Base-by-base conservation (phyloP, 2,329 filamentous ascomycete genomes). In the Aspergillus quadricinctus region DNA sequence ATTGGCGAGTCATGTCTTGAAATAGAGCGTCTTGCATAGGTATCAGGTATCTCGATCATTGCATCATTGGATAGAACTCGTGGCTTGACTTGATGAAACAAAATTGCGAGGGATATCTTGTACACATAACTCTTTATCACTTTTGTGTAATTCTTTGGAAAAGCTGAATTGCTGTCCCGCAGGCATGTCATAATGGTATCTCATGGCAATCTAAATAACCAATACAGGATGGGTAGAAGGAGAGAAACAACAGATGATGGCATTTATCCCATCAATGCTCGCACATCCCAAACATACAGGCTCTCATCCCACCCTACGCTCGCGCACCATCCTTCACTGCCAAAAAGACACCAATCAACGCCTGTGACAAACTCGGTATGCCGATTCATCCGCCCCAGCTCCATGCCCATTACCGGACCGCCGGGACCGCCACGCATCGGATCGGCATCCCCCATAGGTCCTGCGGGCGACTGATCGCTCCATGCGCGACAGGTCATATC, bases 321-420 rank as follows among this genome's bases (percentile, higher is more conserved):
- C 2, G 94, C 92, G 64, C 92, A 92, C 94, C 94, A 99, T 4
- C 94, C 94, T 61, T 96, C 92, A 25, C 86, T 88, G 4, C 94
- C 94, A 73, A 99, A 99, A 48, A 99, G 75, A 75, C 94, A 99
- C 94, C 95, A 99, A 72, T 99, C 94, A 0, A 97, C 89, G 7
- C 94, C 94, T 3, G 92, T 96, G 9, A 89, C 92, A 67, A 99
- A 99, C 77, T 99, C 94, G 0, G 93, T 97, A 73, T 99, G 94
- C 19, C 86, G 78, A 56, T 90, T 92, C 92, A 99, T 97, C 41
- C 91, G 77, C 3, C 92, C 92, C 65, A 96, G 77, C 73, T 96
- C 87, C 25, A 81, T 78, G 1, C 89, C 90, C 43, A 85, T 76
- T 17, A 68, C 61, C 40, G 73, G 67, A 8, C 79, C 65, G 60